A percentile compares a stretch with the other conserved stretches of the same genome.
phyloP scores from a whole-genome alignment of 129 eudicot species.

The Pulicaria dysenterica region DNA sequence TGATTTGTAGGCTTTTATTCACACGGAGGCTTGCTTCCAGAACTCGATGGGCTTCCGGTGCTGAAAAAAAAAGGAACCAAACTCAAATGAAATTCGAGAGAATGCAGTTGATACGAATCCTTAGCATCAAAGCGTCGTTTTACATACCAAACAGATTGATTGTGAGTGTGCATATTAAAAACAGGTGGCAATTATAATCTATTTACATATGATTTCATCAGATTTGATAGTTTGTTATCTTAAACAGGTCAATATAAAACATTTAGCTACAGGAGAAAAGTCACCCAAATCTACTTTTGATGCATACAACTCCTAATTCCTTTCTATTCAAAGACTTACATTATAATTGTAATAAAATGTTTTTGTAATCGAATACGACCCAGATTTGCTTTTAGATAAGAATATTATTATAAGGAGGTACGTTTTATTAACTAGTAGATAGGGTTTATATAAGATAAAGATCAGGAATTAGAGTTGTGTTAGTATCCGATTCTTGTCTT shows the following conservation, averaged over 20 bases:
- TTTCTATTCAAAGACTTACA: neutral
- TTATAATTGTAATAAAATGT: neutral
- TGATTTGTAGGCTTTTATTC: constrained; percentile 24
- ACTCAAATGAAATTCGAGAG: neutral
- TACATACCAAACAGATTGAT: neutral
- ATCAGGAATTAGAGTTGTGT: too few species aligned
- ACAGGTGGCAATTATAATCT: neutral
- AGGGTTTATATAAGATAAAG: too few species aligned
- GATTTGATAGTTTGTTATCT: neutral
- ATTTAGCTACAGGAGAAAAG: neutral
- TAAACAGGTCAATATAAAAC: neutral
- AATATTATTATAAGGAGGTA: too few species aligned
- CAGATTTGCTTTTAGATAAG: too few species aligned
- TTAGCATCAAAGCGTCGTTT: neutral
- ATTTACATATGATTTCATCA: neutral
- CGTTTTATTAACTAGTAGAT: too few species aligned
- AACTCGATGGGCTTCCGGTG: constrained; percentile 72
- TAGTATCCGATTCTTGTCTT: too few species aligned
- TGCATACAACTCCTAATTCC: neutral
- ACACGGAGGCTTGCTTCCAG: constrained; percentile 54
- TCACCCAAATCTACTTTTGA: neutral
- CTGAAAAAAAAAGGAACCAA: constrained; percentile 39
- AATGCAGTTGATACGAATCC: neutral
- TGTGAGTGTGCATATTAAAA: neutral
- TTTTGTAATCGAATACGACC: neutral